Evolutionary conservation across 2,329 filamentous ascomycete species (phyloP).

Genomic region (Ceratocystis papillata): DNA sequence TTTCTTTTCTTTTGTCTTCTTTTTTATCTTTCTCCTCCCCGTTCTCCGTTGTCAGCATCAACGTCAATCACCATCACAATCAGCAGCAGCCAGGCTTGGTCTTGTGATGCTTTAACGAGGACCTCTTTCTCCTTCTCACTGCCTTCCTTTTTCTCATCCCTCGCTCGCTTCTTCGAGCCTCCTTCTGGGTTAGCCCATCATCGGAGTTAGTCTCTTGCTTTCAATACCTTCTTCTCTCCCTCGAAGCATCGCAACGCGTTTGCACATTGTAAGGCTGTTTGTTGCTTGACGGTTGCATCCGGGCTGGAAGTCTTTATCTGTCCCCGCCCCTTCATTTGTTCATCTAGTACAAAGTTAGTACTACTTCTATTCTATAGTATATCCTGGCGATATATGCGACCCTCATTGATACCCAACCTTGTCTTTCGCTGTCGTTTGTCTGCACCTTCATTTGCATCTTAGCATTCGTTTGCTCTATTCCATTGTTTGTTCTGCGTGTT

Average conservation of each 20-base stretch:
- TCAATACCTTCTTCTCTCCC: constrained; percentile 17
- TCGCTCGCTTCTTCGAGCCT: background rate
- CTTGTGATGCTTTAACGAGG: background rate
- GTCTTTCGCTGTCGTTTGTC: background rate
- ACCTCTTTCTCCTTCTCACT: background rate
- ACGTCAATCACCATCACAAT: background rate
- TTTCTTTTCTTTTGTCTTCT: constrained; percentile 14
- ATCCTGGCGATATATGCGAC: constrained; percentile 8
- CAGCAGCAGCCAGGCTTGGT: background rate
- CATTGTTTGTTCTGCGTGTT: background rate
- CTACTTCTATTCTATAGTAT: constrained; percentile 1
- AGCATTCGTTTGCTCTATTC: background rate
- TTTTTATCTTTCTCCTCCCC: background rate
- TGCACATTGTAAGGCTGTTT: no score
- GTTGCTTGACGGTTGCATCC: background rate
- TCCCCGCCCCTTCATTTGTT: background rate
- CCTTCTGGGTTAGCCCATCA: background rate
- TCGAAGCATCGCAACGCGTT: background rate
- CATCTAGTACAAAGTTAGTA: constrained; percentile 1
- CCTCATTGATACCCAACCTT: constrained; percentile 13
- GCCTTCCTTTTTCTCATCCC: background rate
- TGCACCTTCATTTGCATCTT: background rate
- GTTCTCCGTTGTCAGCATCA: background rate
- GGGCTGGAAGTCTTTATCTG: background rate
- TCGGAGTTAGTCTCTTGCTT: background rate